Percentiles rank a stretch among this genome's conserved stretches.
Conservation (phyloP, 257 asterid genomes). For the Solanum corneliomulleri region DNA sequence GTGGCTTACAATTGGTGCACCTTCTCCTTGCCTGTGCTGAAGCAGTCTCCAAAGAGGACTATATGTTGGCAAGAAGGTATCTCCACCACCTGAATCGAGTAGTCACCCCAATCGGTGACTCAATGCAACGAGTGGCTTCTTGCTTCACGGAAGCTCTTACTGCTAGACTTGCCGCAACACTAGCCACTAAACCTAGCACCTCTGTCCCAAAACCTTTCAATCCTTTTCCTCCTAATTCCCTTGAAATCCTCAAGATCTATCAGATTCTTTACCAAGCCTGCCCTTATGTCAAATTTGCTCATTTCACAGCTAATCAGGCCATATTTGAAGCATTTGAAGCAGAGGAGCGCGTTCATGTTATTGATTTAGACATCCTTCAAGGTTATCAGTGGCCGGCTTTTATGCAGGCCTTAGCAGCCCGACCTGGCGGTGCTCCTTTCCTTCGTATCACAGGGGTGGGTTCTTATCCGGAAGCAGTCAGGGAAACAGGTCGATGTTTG, state of each 20-base stretch:
- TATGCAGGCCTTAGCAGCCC: constrained; percentile 80
- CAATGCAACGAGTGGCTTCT: constrained; percentile 84
- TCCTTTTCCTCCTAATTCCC: constrained; percentile 60
- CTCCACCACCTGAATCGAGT: constrained; percentile 64
- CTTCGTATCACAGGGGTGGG: constrained; percentile 79
- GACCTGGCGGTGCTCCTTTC: constrained; percentile 79
- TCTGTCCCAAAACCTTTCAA: constrained; percentile 36
- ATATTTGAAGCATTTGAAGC: constrained; percentile 76
- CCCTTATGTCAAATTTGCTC: constrained; percentile 77
- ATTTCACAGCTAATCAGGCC: constrained; percentile 83
- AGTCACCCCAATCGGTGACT: constrained; percentile 62
- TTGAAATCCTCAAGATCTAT: constrained; percentile 71
- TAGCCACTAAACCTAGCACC: constrained; percentile 44
- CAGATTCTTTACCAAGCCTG: constrained; percentile 88
- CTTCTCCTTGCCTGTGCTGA: constrained; percentile 78
- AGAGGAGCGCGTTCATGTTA: constrained; percentile 64
- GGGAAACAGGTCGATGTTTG: constrained; percentile 66
- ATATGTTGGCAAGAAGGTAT: constrained; percentile 66
- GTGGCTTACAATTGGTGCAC: constrained; percentile 76
- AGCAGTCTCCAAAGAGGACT: constrained; percentile 77
- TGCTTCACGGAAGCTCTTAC: constrained; percentile 68
- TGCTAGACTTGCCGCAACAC: constrained; percentile 56
- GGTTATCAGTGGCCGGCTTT: constrained; percentile 95
- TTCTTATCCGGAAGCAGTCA: constrained; percentile 41
- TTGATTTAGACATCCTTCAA: constrained; percentile 77